phyloP scores from a whole-genome alignment of 2,329 filamentous ascomycete species.

The Epichloe hybrida region DNA sequence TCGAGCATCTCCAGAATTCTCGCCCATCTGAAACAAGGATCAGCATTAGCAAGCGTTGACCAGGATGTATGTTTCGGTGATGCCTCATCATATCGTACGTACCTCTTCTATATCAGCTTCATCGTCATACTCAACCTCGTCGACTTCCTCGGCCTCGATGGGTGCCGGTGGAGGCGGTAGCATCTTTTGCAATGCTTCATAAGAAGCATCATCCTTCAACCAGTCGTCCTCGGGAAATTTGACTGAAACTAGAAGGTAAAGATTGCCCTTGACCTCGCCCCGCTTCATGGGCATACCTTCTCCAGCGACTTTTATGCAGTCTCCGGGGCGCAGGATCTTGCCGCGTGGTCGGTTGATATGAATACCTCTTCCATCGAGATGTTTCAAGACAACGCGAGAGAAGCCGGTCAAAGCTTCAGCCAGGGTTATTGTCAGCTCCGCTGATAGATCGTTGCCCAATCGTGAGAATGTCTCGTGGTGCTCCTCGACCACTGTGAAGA shows the following conservation, averaged over 20 bases:
- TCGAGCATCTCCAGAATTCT: constrained; percentile 53
- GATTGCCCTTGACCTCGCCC: constrained; percentile 68
- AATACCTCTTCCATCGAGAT: constrained; percentile 88
- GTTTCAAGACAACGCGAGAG: constrained; percentile 76
- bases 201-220: constrained; percentile 56
- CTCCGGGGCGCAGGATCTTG: constrained; percentile 67
- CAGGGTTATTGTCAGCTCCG: constrained; percentile 67
- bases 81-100: constrained; percentile 14
- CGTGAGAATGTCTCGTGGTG: constrained; percentile 72
- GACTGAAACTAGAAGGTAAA: constrained; percentile 77
- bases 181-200: constrained; percentile 56
- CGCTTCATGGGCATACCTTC: constrained; percentile 94
- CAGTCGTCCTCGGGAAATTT: constrained; percentile 82
- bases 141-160: constrained; percentile 60
- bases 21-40: constrained; percentile 45
- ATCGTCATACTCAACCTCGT: constrained; percentile 80
- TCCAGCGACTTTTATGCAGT: constrained; percentile 71
- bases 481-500: constrained; percentile 76
- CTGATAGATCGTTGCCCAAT: constrained; percentile 70
- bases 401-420: constrained; percentile 80
- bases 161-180: constrained; percentile 51
- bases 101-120: constrained; percentile 71
- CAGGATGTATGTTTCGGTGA: background rate
- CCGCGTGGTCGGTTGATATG: constrained; percentile 67
- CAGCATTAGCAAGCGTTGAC: constrained; percentile 12